Conservation (phyloP, 371 early-diverging fungal genomes). For the Syncephalis plumigaleata region DNA sequence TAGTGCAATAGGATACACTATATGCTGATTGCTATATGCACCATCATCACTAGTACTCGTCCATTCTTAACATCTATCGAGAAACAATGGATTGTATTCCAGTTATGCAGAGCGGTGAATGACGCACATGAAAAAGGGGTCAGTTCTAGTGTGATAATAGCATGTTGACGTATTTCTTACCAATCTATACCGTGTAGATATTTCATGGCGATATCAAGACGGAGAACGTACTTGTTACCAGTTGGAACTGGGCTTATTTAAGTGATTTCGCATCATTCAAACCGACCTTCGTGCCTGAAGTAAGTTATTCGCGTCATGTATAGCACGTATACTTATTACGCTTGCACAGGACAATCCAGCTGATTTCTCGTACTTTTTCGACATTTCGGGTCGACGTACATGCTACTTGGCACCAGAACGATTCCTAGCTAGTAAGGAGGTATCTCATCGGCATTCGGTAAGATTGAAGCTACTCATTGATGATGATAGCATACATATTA, state of each 20-base stretch:
- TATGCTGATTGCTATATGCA: neutral
- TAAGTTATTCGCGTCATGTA: constrained; percentile 5
- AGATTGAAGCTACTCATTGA: constrained; percentile 17
- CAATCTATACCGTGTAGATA: constrained; percentile 17
- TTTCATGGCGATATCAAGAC: constrained; percentile 84
- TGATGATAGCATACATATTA: constrained; percentile 7
- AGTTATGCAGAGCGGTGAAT: constrained; percentile 57
- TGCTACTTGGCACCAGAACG: constrained; percentile 95
- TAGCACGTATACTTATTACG: neutral
- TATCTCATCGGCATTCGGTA: constrained; percentile 43
- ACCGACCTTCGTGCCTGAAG: constrained; percentile 80
- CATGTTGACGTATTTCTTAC: neutral
- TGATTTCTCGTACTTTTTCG: constrained; percentile 88
- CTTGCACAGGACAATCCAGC: constrained; percentile 70
- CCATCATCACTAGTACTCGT: constrained; percentile 50
- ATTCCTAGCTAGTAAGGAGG: no score
- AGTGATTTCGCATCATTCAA: constrained; percentile 83
- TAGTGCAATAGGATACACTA: neutral
- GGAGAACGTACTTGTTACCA: constrained; percentile 77
- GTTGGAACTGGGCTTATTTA: constrained; percentile 86
- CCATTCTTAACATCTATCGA: constrained; percentile 75
- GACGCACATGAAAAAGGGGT: constrained; percentile 56
- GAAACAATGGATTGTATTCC: constrained; percentile 88
- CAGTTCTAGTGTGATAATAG: constrained; percentile 1
- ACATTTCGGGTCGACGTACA: constrained; percentile 64